Evolutionary conservation across 108 stramenopile species (phyloP).

Genomic region (Cyclostephanos invisitatus): DNA sequence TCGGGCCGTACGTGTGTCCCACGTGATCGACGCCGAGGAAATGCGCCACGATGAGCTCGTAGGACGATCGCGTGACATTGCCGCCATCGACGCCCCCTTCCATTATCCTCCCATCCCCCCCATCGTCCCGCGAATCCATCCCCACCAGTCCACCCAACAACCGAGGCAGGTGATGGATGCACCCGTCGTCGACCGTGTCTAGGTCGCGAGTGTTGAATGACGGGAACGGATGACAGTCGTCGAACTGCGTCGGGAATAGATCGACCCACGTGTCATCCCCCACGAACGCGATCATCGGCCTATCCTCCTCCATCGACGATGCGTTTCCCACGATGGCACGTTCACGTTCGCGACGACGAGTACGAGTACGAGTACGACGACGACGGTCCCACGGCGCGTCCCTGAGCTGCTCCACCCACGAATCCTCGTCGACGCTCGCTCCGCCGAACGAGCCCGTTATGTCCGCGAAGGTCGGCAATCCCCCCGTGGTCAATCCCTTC

Average conservation of each 20-base stretch:
- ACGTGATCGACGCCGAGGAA: conserved; percentile 92
- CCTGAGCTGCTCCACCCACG: conserved; percentile 76
- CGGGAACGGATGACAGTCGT: conserved; percentile 85
- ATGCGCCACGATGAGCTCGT: conserved; percentile 33
- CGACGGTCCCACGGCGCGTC: conserved; percentile 12
- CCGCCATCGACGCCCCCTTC: conserved; percentile 13
- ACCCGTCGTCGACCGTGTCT: conserved; percentile 97
- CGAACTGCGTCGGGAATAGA: conserved; percentile 89
- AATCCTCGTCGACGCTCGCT: conserved; percentile 81
- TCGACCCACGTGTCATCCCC: conserved; percentile 98
- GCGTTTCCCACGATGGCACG: neutral
- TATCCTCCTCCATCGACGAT: conserved; percentile 5
- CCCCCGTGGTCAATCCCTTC: conserved; percentile 95
- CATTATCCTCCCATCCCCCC: neutral
- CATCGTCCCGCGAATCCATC: neutral
- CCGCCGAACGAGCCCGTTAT: conserved; percentile 81
- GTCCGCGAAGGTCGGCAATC: conserved; percentile 95
- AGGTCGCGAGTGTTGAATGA: conserved; percentile 98
- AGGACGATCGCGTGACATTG: conserved; percentile 2
- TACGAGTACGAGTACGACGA: neutral
- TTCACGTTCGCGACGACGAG: conserved; percentile 16
- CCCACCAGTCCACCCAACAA: conserved; percentile 53
- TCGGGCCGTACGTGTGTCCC: conserved; percentile 95
- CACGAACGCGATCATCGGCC: conserved; percentile 77
- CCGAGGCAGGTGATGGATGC: conserved; percentile 62